Conservation (phyloP, 148 eudicot species). For the Rhododendron ferrugineum region DNA sequence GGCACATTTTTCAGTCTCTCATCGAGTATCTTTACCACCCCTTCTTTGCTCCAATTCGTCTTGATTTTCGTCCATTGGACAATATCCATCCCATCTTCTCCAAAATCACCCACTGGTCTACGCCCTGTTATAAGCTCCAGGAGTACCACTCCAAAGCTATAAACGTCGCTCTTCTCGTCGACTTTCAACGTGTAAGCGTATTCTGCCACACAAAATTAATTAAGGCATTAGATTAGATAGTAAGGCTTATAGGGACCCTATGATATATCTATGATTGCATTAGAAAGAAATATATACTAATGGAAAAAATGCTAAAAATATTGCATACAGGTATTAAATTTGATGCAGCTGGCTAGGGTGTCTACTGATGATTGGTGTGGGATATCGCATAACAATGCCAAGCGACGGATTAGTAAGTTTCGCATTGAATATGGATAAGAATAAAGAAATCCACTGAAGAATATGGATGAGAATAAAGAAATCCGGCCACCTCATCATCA, state of each 20-base stretch:
- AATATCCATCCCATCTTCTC: constrained; percentile 57
- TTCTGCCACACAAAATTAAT: constrained; percentile 28
- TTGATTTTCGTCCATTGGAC: constrained; percentile 54
- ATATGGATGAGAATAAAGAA: too few relatives aligned
- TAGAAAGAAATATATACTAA: background rate
- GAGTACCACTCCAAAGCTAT: constrained; percentile 54
- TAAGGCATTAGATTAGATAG: background rate
- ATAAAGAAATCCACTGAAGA: background rate
- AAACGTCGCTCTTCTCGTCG: constrained; percentile 58
- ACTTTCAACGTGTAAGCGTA: constrained; percentile 63
- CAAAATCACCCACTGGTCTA: constrained; percentile 52
- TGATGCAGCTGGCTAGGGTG: background rate
- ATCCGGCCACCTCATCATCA: background rate
- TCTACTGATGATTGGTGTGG: background rate
- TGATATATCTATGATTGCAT: background rate
- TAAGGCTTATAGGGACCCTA: background rate
- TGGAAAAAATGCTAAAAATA: background rate
- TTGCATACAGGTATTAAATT: background rate
- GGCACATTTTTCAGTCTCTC: constrained; percentile 41
- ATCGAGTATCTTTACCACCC: constrained; percentile 41
- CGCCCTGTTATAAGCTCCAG: constrained; percentile 49
- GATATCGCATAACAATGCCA: background rate
- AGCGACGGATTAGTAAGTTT: background rate
- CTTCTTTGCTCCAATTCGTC: constrained; percentile 46
- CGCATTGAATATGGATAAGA: background rate